Evolutionary conservation across 2,329 filamentous ascomycete genomes (phyloP).

Genomic region (Phaeosphaeria sp.): DNA sequence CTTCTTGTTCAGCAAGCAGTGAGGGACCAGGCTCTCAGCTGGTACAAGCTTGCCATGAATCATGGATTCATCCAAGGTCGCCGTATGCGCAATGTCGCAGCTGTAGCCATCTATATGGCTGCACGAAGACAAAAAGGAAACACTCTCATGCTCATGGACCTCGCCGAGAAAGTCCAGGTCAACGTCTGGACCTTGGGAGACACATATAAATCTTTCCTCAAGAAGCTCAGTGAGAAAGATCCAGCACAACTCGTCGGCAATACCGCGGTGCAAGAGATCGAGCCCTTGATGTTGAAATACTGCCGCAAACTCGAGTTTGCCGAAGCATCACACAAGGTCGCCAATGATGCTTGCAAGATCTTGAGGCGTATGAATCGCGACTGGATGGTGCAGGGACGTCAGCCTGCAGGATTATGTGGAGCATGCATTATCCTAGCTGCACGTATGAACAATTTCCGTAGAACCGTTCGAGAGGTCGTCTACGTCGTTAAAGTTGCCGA

Average conservation of each 20-base stretch:
- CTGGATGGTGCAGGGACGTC: conserved; percentile 95
- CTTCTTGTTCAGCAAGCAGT: conserved; percentile 48
- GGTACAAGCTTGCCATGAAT: conserved; percentile 61
- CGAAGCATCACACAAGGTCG: conserved; percentile 79
- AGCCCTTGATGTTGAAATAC: conserved; percentile 90
- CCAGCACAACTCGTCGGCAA: conserved; percentile 32
- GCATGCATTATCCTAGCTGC: conserved; percentile 94
- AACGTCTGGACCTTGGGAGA: conserved; percentile 93
- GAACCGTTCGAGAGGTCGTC: conserved; percentile 92
- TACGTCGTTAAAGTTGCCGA: conserved; percentile 98
- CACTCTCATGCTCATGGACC: conserved; percentile 91
- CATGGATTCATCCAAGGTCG: conserved; percentile 71
- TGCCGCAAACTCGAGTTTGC: conserved; percentile 92
- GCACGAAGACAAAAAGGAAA: conserved; percentile 81
- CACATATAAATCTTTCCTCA: conserved; percentile 83
- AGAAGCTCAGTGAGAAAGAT: conserved; percentile 70
- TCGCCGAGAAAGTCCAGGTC: conserved; percentile 81
- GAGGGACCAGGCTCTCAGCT: conserved; percentile 47
- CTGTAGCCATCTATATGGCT: conserved; percentile 89
- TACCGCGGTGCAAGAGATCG: conserved; percentile 73
- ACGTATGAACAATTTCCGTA: conserved; percentile 96
- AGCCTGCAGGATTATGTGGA: conserved; percentile 91
- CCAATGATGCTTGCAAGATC: conserved; percentile 84
- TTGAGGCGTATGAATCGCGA: conserved; percentile 93
- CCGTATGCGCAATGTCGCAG: conserved; percentile 81